phyloP scores from a whole-genome alignment of 2,329 filamentous ascomycete species.

The Furcasterigmium furcatum region DNA sequence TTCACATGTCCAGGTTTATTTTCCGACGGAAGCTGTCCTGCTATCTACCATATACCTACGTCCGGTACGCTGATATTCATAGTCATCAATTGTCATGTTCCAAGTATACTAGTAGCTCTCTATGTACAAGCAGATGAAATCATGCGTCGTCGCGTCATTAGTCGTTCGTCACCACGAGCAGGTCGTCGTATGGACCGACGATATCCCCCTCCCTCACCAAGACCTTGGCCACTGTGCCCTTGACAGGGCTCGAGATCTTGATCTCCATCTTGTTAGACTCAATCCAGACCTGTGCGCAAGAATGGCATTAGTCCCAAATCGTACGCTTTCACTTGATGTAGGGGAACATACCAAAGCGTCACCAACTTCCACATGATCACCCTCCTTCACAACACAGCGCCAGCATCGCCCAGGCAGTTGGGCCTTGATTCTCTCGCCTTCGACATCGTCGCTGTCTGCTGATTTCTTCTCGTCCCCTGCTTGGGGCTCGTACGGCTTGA shows the following conservation, averaged over 20 bases:
- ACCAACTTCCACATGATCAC: conserved; percentile 18
- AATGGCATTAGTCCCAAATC: not conserved
- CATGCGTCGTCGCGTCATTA: not conserved
- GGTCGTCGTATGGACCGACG: conserved; percentile 21
- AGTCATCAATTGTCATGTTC: too few species aligned
- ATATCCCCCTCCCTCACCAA: conserved; percentile 22
- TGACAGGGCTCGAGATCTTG: conserved; percentile 23
- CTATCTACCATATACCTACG: too few species aligned
- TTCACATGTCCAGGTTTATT: too few species aligned
- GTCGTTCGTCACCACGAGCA: conserved; percentile 17
- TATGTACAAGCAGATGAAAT: not conserved
- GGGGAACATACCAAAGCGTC: conserved; percentile 20
- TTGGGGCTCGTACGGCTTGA: conserved; percentile 17
- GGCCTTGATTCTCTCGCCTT: conserved; percentile 21
- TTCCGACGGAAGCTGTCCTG: too few species aligned
- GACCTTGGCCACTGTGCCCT: conserved; percentile 20
- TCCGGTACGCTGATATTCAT: too few species aligned
- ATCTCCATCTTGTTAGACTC: conserved; percentile 36
- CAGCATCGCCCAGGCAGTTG: conserved; percentile 30
- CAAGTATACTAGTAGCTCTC: not conserved
- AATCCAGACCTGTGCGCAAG: conserved; percentile 21
- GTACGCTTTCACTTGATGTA: conserved; percentile 3
- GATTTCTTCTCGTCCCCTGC: not conserved
- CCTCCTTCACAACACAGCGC: conserved; percentile 22
- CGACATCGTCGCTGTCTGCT: not conserved